A percentile compares a stretch with the other conserved stretches of the same genome.
phyloP scores from a whole-genome alignment of 345 rosid species.

The Euphorbia lathyris region DNA sequence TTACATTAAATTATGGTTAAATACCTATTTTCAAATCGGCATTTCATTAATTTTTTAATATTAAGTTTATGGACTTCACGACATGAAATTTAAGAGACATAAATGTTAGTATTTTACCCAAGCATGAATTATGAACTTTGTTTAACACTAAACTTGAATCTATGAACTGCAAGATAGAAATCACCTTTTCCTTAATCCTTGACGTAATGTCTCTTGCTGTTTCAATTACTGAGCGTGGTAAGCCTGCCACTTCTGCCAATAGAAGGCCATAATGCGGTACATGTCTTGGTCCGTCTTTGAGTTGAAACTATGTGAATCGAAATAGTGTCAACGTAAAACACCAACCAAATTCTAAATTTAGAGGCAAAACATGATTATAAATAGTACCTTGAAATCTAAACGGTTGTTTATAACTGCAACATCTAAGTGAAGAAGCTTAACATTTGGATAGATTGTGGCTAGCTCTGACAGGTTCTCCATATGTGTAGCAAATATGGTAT shows the following conservation, averaged over 20 bases:
- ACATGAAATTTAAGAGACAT: no score
- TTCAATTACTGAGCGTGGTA: slow-evolving; percentile 77
- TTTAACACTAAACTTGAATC: neutral
- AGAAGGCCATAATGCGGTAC: slow-evolving; percentile 86
- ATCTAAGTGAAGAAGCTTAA: slow-evolving; percentile 72
- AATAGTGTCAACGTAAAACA: slow-evolving; percentile 8
- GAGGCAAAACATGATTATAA: neutral
- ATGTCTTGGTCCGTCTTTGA: slow-evolving; percentile 67
- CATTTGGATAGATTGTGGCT: slow-evolving; percentile 82
- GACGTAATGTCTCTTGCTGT: slow-evolving; percentile 72
- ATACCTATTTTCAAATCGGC: no score
- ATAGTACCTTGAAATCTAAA: slow-evolving; percentile 78
- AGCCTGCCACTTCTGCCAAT: slow-evolving; percentile 80
- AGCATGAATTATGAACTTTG: neutral
- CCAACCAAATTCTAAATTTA: neutral
- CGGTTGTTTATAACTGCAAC: slow-evolving; percentile 71
- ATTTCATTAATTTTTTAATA: no score
- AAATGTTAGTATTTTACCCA: no score
- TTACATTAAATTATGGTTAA: no score
- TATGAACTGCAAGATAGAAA: neutral
- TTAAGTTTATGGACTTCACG: no score
- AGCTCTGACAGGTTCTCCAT: slow-evolving; percentile 81
- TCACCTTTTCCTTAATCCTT: slow-evolving; percentile 61
- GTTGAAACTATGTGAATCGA: slow-evolving; percentile 56
- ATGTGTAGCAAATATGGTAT: slow-evolving; percentile 80